Percentiles rank a stretch among this genome's conserved stretches.
These are phyloP conservation scores for Lolium multiflorum DNA, from an alignment of 176 grass and related monocot genomes.

Conservation along the genomic window DNA sequence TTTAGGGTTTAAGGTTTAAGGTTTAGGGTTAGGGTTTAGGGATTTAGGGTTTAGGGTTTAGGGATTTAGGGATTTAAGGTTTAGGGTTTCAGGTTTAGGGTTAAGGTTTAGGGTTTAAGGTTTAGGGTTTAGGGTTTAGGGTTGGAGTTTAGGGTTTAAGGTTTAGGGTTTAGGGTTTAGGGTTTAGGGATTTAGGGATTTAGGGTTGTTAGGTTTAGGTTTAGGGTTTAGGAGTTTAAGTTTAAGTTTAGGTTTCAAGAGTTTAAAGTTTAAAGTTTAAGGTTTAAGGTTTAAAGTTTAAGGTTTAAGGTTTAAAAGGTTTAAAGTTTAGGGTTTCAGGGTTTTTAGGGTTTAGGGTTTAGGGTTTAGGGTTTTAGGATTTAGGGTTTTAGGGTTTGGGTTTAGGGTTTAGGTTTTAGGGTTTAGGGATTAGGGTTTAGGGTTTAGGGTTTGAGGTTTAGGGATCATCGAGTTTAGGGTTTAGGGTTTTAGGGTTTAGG, in stretches of 20 bases:
- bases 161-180: neutral
- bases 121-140: too few relatives aligned
- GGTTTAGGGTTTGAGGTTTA: neutral
- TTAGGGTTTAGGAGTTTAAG: neutral
- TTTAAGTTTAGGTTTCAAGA: too few relatives aligned
- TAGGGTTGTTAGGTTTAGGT: too few relatives aligned
- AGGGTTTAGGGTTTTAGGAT: neutral
- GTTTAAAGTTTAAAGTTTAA: too few relatives aligned
- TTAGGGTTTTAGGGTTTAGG: neutral
- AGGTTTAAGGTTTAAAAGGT: too few relatives aligned
- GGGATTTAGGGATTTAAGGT: too few relatives aligned
- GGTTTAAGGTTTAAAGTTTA: too few relatives aligned
- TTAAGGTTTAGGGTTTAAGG: too few relatives aligned
- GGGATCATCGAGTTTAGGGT: too few relatives aligned
- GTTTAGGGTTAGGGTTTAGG: neutral
- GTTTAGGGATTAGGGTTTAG: neutral
- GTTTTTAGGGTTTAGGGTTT: slow-evolving; percentile 15
- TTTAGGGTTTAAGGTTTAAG: neutral
- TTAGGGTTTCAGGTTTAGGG: neutral
- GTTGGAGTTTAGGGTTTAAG: neutral
- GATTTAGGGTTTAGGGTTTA: neutral
- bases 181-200: neutral
- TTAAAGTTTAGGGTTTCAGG: slow-evolving; percentile 13
- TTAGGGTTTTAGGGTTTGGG: neutral
- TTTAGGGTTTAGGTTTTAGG: neutral